These are phyloP conservation scores for Rhizopogon roseolus DNA, from an alignment of 768 basidiomycete species.

Conservation along the genomic window DNA sequence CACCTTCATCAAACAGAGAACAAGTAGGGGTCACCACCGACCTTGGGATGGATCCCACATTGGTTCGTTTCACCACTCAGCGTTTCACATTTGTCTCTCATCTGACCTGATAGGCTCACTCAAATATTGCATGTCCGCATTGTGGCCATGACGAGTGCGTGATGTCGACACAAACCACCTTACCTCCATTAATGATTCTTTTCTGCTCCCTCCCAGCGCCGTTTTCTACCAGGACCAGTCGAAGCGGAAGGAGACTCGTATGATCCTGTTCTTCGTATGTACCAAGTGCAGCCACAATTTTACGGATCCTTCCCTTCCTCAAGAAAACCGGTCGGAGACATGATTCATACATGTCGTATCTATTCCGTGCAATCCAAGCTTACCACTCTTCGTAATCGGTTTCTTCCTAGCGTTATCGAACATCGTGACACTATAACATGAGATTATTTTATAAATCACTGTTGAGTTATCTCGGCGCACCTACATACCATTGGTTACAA, in stretches of 20 bases:
- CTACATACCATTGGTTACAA: not conserved
- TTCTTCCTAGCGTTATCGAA: not conserved
- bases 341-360: slow-evolving; percentile 5
- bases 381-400: not conserved
- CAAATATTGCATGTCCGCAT: slow-evolving; percentile 75
- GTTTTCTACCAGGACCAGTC: slow-evolving; percentile 98
- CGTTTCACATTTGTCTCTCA: not conserved
- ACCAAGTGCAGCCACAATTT: slow-evolving; percentile 76
- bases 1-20: slow-evolving; percentile 50
- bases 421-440: not conserved
- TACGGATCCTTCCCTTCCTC: slow-evolving; percentile 59
- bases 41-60: slow-evolving; percentile 82
- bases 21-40: slow-evolving; percentile 90
- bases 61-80: slow-evolving; percentile 42
- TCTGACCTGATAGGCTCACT: slow-evolving; percentile 55
- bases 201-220: slow-evolving; percentile 46
- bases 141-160: slow-evolving; percentile 83
- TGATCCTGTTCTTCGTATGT: slow-evolving; percentile 92
- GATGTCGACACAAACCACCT: not conserved
- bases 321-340: slow-evolving; percentile 35
- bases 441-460: not conserved
- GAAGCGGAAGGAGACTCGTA: slow-evolving; percentile 90
- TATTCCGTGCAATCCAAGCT: not conserved
- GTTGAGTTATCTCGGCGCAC: not conserved
- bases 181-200: slow-evolving; percentile 1